Evolutionary conservation across 1,284 basidiomycete genomes (phyloP).

Genomic region (Ceratobasidium sp.): DNA sequence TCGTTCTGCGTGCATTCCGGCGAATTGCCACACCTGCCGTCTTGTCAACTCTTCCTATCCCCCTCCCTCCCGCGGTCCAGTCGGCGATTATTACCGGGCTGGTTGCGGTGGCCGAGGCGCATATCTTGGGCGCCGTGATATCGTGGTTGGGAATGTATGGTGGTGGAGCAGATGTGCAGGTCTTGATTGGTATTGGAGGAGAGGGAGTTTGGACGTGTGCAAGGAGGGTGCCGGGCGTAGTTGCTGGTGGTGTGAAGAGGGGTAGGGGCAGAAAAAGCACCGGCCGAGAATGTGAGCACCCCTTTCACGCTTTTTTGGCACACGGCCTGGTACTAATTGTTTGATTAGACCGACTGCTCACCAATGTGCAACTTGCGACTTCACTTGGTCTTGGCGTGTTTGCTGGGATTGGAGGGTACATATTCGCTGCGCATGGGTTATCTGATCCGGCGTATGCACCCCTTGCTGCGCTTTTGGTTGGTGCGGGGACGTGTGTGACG

Average conservation of each 20-base stretch:
- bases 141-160: constrained; percentile 17
- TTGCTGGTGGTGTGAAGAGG: constrained; percentile 59
- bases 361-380: constrained; percentile 67
- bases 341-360: constrained; percentile 67
- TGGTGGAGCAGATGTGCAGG: constrained; percentile 77
- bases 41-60: constrained; percentile 58
- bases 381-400: constrained; percentile 82
- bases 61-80: constrained; percentile 56
- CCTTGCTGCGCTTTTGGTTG: constrained; percentile 79
- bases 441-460: constrained; percentile 80
- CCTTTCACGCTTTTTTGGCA: neutral
- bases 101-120: constrained; percentile 58
- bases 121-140: constrained; percentile 70
- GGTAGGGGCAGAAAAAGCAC: constrained; percentile 56
- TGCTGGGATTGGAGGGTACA: constrained; percentile 82
- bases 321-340: neutral
- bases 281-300: constrained; percentile 23
- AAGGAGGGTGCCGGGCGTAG: constrained; percentile 70
- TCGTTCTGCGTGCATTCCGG: constrained; percentile 63
- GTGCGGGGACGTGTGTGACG: constrained; percentile 81
- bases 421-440: constrained; percentile 88
- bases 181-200: constrained; percentile 88
- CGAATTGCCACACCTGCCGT: constrained; percentile 57
- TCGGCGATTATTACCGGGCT: constrained; percentile 57
- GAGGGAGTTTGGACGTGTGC: constrained; percentile 84